Base-by-base conservation (phyloP, 805 yeast genomes). In the Cyberlindnera mississippiensis region DNA sequence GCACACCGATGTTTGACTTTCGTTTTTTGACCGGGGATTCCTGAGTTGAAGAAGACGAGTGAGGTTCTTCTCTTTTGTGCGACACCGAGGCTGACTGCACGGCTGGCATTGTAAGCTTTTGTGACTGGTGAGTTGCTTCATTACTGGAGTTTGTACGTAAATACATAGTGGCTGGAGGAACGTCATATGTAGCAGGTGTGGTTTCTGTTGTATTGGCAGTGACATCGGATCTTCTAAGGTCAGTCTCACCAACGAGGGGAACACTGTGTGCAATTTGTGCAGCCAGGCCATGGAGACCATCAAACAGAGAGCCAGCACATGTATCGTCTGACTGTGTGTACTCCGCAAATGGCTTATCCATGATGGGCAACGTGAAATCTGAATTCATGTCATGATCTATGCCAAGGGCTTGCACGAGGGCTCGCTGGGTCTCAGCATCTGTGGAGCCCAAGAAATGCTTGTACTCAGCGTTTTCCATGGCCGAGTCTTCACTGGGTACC, bases 1-100 rank as follows among this genome's bases (percentile, higher is more conserved):
- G 50, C 3, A 46, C 29, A 1, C 47, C 35, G 14, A 45, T 33
- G 17, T 48, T 53, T 1, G 50, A 37, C 35, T 47, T 55, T 14
- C 52, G 43, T 33, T 48, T 50, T 35, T 57, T 55, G 3, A 37
- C 4, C 12, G 29, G 44, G 13, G 33, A 33, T 5, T 28, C 39
- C 4, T 28, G 26, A 2, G 12, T 17, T 2, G n/a, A 32, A 2
- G 15, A 18, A 1, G n/a, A 32, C 5, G 32, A 7, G 3, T 26
- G 15, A 3, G 28, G 31, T 2, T 35, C 17, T 11, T 24, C 33
- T 24, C 34, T 18, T 24, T 34, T 35, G 14, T 28, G 16, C 22
- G 16, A 27, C 6, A n/a, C 6, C 12, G 29, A 27, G 6, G 12
- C n/a, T 15, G 29, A 20, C 9, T 33, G 34, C 10, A 8, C 8